Percentiles rank a stretch among this genome's conserved stretches.
Conservation (phyloP, 2,329 filamentous ascomycete genomes). For the Metarhizium sp. region DNA sequence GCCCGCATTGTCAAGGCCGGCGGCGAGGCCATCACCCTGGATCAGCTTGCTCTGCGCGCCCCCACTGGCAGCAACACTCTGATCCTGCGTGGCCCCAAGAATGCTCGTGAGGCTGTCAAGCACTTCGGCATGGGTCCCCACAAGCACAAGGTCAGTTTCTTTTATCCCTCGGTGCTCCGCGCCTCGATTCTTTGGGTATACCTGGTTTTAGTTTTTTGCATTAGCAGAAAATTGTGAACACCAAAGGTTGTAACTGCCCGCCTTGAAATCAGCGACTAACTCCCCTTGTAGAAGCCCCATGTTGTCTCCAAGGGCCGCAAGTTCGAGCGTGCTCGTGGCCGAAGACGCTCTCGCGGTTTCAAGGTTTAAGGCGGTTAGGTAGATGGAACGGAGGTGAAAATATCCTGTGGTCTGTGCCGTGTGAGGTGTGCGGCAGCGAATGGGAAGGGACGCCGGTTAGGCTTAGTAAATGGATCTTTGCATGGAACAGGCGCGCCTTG, state of each 20-base stretch:
- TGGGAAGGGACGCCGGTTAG: constrained; percentile 20
- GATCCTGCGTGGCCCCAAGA: constrained; percentile 96
- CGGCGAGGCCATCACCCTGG: constrained; percentile 89
- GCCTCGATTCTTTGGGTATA: too few species aligned
- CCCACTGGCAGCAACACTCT: constrained; percentile 96
- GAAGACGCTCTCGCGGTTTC: constrained; percentile 97
- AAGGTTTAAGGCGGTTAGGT: constrained; percentile 72
- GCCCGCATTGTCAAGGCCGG: constrained; percentile 89
- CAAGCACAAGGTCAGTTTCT: constrained; percentile 74
- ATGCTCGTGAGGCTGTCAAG: constrained; percentile 94
- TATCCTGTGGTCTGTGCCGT: constrained; percentile 4
- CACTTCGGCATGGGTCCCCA: constrained; percentile 98
- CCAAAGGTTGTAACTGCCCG: not conserved
- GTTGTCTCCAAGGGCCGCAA: constrained; percentile 98
- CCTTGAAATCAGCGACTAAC: not conserved
- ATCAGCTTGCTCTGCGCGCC: constrained; percentile 91
- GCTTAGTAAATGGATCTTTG: constrained; percentile 24
- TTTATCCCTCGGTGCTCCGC: not conserved
- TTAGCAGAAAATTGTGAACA: too few species aligned
- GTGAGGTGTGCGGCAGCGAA: constrained; percentile 4
- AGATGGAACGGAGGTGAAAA: constrained; percentile 8
- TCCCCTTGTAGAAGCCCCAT: constrained; percentile 68
- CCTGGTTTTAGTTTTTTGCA: too few species aligned
- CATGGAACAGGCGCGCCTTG: constrained; percentile 38
- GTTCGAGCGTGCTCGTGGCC: constrained; percentile 98